Base-by-base conservation (phyloP, 1,139 yeast species). In the Geotrichum fermentans region DNA sequence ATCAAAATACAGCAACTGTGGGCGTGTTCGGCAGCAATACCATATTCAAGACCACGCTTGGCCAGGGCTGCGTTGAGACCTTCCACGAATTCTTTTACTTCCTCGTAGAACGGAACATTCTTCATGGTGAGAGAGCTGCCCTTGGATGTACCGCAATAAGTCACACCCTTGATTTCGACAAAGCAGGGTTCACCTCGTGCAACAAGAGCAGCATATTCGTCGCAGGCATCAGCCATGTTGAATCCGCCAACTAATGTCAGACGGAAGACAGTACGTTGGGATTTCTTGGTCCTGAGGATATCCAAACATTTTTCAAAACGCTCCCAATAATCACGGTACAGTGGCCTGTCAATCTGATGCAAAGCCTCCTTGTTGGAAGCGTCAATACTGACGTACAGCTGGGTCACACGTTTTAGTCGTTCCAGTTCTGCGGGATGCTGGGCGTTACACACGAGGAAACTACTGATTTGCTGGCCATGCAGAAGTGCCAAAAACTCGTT, bases 61-160 rank as follows among this genome's bases (percentile, higher is more conserved):
- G 68, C 66, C 53, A 89, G 73, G 57, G 82, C 88, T 2, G 67
- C 69, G 38, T 79, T 76, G 56, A 89, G 75, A 11, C 70, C 72
- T 47, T 73, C 74, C 3, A 88, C 96, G 64, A 89, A 89, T 5
- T 66, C 70, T 59, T 81, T 82, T 62, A 96, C 90, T 64, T 89
- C 97, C 56, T 87, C 95, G 63, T 89, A 89, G 62, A 86, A 89
- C 42, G 97, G 97, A 49, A 89, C 90, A 62, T 89, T 89, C 65
- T 88, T 92, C 97, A 89, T 89, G 2, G 97, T 88, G 57, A 89
- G 73, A 43, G 96, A 92, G 62, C 88, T 88, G 41, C 92, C 90
- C 63, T 87, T 84, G 47, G 72, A 67, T 0, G 94, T 82, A 0
- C 96, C 96, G 69, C 96, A 88, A 69, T 85, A 89, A 0, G 96